These are phyloP conservation scores for Butyriboletus loyo DNA, from an alignment of 768 basidiomycete species.

Conservation along the genomic window DNA sequence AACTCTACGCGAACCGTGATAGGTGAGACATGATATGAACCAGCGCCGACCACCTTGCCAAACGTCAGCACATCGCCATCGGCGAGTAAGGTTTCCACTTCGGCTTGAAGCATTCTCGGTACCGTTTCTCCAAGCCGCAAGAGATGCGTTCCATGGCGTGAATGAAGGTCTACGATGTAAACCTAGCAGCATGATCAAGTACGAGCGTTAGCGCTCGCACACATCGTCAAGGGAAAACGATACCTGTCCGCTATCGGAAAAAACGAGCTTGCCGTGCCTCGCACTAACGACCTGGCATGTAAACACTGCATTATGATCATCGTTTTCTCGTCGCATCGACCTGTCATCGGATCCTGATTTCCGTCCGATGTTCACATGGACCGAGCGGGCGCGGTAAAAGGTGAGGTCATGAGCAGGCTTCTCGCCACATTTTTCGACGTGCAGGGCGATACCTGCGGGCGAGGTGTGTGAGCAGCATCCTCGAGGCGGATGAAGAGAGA, in stretches of 20 bases:
- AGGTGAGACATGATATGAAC: slow-evolving; percentile 58
- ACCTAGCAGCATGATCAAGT: slow-evolving; percentile 40
- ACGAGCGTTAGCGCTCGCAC: slow-evolving; percentile 16
- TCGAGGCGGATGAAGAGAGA: slow-evolving; percentile 8
- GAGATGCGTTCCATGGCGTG: slow-evolving; percentile 77
- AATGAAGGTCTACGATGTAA: slow-evolving; percentile 65
- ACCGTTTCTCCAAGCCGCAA: slow-evolving; percentile 48
- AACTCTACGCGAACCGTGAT: slow-evolving; percentile 61
- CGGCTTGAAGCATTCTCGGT: slow-evolving; percentile 49
- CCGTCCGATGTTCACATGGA: slow-evolving; percentile 64
- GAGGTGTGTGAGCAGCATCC: slow-evolving; percentile 8
- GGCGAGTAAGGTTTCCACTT: slow-evolving; percentile 52
- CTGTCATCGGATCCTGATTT: slow-evolving; percentile 50
- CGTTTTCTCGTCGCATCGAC: slow-evolving; percentile 37
- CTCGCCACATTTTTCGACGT: slow-evolving; percentile 51
- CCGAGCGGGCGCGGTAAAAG: slow-evolving; percentile 50
- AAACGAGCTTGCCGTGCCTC: slow-evolving; percentile 72
- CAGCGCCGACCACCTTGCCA: slow-evolving; percentile 70
- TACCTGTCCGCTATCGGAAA: slow-evolving; percentile 71
- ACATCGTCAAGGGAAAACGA: slow-evolving; percentile 12
- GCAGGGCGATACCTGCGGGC: slow-evolving; percentile 53
- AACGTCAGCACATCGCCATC: slow-evolving; percentile 76
- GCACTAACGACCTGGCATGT: slow-evolving; percentile 78
- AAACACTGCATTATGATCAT: slow-evolving; percentile 56
- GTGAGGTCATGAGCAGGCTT: slow-evolving; percentile 44